These are phyloP conservation scores for Mucor sp. DNA, from an alignment of 371 early-diverging fungal genomes.

Conservation along the genomic window DNA sequence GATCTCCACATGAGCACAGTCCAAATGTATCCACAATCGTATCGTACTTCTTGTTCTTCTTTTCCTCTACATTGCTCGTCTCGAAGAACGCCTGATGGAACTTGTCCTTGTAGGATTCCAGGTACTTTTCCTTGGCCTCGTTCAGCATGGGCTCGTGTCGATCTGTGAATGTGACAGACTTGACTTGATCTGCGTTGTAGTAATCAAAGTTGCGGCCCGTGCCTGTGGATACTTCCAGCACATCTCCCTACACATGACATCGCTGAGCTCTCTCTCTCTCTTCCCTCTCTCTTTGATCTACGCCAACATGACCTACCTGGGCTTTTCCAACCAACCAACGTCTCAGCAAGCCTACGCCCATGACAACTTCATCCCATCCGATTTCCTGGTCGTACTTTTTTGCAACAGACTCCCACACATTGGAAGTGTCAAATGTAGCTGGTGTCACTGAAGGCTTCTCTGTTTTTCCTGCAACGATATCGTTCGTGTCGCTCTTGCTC, in stretches of 20 bases:
- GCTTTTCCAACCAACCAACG: constrained; percentile 56
- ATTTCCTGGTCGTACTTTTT: constrained; percentile 64
- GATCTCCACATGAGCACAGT: constrained; percentile 74
- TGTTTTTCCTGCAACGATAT: constrained; percentile 6
- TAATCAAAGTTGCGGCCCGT: constrained; percentile 73
- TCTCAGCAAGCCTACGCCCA: constrained; percentile 63
- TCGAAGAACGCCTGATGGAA: constrained; percentile 40
- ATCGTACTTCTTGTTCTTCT: constrained; percentile 49
- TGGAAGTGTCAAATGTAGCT: constrained; percentile 41
- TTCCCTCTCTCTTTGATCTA: neutral
- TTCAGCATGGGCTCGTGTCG: constrained; percentile 61
- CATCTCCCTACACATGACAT: constrained; percentile 46
- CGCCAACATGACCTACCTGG: constrained; percentile 25
- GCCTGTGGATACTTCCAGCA: constrained; percentile 68
- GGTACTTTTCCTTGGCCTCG: constrained; percentile 51
- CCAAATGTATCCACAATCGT: constrained; percentile 86
- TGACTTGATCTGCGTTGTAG: constrained; percentile 48
- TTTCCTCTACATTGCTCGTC: constrained; percentile 40
- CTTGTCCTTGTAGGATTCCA: constrained; percentile 28
- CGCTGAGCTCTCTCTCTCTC: neutral
- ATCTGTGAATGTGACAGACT: constrained; percentile 63
- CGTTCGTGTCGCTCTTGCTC: constrained; percentile 39
- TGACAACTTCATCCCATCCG: constrained; percentile 67
- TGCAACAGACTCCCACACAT: constrained; percentile 55
- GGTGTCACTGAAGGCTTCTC: constrained; percentile 28